Conservation (phyloP, 768 basidiomycete species). For the Pleurotus citrinopileatus region DNA sequence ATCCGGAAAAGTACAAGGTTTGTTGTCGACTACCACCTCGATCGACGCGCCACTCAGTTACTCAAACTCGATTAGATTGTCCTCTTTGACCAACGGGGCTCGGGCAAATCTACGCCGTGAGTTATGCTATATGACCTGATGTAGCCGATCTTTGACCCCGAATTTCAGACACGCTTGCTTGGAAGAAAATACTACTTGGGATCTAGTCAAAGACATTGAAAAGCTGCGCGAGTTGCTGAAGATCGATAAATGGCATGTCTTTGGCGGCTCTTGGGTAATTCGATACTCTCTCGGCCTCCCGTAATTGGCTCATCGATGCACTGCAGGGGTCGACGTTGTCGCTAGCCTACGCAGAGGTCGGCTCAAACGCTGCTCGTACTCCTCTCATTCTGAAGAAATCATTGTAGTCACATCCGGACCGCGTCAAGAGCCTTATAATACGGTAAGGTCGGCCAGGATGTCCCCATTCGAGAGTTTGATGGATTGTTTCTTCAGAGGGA, state of each 20-base stretch:
- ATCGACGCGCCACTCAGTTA: not conserved
- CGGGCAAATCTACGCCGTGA: constrained; percentile 84
- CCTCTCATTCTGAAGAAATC: not conserved
- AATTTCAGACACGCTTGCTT: constrained; percentile 58
- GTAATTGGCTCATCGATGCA: not conserved
- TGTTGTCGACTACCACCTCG: constrained; percentile 1
- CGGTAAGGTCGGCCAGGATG: constrained; percentile 39
- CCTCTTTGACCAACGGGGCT: constrained; percentile 86
- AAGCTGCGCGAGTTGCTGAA: constrained; percentile 70
- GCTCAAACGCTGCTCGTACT: not conserved
- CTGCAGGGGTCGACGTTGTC: constrained; percentile 81
- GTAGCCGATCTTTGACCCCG: not conserved
- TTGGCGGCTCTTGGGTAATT: constrained; percentile 88
- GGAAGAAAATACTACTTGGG: constrained; percentile 93
- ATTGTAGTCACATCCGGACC: constrained; percentile 77
- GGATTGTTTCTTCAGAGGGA: constrained; percentile 51
- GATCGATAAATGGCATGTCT: constrained; percentile 90
- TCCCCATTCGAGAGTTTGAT: not conserved
- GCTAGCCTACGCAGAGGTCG: constrained; percentile 81
- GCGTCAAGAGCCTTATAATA: constrained; percentile 75
- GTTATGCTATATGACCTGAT: constrained; percentile 20
- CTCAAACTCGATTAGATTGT: constrained; percentile 79
- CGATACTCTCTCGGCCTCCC: constrained; percentile 7
- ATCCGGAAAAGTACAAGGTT: constrained; percentile 83
- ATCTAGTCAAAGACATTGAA: constrained; percentile 89